These are phyloP conservation scores for Nannizzia gypsea DNA, from an alignment of 2,329 filamentous ascomycete species.

Conservation along the genomic window DNA sequence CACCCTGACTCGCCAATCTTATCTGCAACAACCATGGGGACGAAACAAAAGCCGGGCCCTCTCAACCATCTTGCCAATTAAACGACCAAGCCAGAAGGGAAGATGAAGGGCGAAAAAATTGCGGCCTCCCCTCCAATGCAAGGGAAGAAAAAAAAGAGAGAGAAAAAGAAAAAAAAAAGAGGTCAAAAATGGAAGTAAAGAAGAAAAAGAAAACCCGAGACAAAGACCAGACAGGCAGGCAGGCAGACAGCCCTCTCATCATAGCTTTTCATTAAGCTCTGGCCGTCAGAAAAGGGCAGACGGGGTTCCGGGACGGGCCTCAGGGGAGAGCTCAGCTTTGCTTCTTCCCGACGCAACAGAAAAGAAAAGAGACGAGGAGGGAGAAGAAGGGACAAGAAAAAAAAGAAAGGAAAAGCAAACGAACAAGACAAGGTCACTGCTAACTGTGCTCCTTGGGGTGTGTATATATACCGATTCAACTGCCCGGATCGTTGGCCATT, in stretches of 20 bases:
- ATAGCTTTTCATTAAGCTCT: not conserved
- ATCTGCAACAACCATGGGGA: not conserved
- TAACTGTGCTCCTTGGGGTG: not conserved
- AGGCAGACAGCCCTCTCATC: too few relatives aligned
- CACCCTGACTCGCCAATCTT: not conserved
- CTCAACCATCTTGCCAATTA: not conserved
- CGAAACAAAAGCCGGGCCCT: not conserved
- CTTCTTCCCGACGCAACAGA: not conserved
- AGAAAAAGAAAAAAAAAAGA: not conserved
- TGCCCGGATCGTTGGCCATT: not conserved
- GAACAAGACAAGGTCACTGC: too few relatives aligned
- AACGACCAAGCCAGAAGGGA: not conserved
- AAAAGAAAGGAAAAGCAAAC: too few relatives aligned
- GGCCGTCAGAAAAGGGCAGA: not conserved
- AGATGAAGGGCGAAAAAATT: not conserved
- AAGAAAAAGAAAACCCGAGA: conserved; percentile 3
- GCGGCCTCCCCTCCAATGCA: not conserved
- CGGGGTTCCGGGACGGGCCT: not conserved
- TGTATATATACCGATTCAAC: conserved; percentile 1
- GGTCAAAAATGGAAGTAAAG: not conserved
- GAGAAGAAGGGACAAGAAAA: too few relatives aligned
- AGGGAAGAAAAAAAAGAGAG: not conserved
- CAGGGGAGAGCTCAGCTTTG: not conserved
- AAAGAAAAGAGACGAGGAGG: not conserved
- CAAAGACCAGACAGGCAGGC: not conserved